Conservation (phyloP, 345 rosid species). For the Euphorbia tirucalli region DNA sequence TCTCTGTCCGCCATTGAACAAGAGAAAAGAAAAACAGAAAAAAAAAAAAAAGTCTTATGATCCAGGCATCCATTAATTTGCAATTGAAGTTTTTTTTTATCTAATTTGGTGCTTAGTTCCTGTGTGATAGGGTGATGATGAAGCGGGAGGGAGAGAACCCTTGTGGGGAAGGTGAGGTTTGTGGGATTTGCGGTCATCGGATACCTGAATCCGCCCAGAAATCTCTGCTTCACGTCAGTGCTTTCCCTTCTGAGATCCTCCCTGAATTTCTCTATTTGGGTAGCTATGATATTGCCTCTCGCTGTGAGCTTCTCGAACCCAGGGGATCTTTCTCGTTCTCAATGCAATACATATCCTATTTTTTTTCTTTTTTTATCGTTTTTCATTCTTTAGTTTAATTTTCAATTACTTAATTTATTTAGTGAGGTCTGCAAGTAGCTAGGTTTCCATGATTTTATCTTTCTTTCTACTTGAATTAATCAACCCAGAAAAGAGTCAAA, state of each 20-base stretch:
- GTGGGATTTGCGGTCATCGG: constrained; percentile 94
- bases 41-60: too few relatives aligned
- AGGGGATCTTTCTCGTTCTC: constrained; percentile 81
- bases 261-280: constrained; percentile 90
- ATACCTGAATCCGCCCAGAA: constrained; percentile 47
- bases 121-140: constrained; percentile 47
- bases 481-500: too few relatives aligned
- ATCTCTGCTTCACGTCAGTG: constrained; percentile 58
- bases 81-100: not conserved
- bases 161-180: constrained; percentile 93
- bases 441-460: too few relatives aligned
- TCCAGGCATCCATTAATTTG: too few relatives aligned
- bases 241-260: constrained; percentile 88
- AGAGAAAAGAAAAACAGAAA: too few relatives aligned
- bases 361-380: too few relatives aligned
- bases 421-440: too few relatives aligned
- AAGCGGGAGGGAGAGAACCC: constrained; percentile 99
- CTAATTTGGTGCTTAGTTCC: not conserved
- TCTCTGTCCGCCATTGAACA: too few relatives aligned
- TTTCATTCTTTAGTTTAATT: too few relatives aligned
- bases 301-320: constrained; percentile 90
- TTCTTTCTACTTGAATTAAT: too few relatives aligned
- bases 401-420: too few relatives aligned
- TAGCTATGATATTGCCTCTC: constrained; percentile 97
- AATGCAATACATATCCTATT: constrained; percentile 44